A percentile compares a stretch with the other conserved stretches of the same genome.
phyloP scores from a whole-genome alignment of 352 stramenopile genomes.

The Phytophthora brassicae region DNA sequence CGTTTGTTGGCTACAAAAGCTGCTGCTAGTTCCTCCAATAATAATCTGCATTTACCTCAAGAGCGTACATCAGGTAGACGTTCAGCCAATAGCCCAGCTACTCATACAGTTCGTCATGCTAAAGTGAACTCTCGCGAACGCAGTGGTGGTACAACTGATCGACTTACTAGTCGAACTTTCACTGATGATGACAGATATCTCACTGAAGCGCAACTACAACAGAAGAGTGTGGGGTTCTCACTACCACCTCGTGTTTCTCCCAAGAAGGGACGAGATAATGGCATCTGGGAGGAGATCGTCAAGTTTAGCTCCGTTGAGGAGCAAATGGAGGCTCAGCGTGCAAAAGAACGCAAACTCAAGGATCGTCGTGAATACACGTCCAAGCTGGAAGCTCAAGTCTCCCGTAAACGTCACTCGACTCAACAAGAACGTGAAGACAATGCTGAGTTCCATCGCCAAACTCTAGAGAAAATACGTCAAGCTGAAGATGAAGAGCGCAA shows the following conservation, averaged over 20 bases:
- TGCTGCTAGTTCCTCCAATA: no score
- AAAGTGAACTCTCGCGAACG: conserved; percentile 4
- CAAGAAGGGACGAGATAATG: conserved; percentile 76
- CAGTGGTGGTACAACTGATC: background rate
- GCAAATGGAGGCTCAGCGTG: conserved; percentile 48
- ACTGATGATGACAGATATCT: conserved; percentile 62
- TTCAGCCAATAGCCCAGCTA: conserved; percentile 24
- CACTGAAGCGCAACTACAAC: conserved; percentile 69
- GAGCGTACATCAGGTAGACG: conserved; percentile 16
- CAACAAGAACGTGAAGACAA: conserved; percentile 46
- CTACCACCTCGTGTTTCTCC: conserved; percentile 62
- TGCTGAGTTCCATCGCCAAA: conserved; percentile 55
- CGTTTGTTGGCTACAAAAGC: conserved; percentile 22
- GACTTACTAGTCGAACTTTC: conserved; percentile 1
- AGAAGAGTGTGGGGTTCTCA: conserved; percentile 65
- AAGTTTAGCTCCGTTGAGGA: conserved; percentile 78
- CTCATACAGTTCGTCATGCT: conserved; percentile 7
- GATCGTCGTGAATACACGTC: conserved; percentile 42
- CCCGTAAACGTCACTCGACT: conserved; percentile 37
- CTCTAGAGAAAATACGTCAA: conserved; percentile 43
- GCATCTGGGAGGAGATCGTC: conserved; percentile 86
- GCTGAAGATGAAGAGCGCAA: conserved; percentile 59
- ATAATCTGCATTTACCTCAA: conserved; percentile 9
- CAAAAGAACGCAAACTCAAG: conserved; percentile 36
- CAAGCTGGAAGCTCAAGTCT: conserved; percentile 58